Percentiles rank a stretch among this genome's conserved stretches.
Conservation (phyloP, 1,284 basidiomycete genomes). For the Ustilago trichophora region DNA sequence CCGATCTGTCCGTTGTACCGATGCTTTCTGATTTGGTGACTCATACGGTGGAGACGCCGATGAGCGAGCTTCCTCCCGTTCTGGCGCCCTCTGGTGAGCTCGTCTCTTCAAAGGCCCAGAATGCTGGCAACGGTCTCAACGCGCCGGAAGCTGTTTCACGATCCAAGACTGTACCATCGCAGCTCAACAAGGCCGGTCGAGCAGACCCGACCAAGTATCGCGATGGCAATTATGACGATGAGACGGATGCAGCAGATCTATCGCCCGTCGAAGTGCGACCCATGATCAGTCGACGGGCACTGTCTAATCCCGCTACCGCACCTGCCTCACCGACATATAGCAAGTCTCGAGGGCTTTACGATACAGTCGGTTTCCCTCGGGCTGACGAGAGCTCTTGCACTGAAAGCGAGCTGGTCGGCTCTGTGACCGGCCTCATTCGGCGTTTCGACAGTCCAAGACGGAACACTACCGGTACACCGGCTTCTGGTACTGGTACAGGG, state of each 20-base stretch:
- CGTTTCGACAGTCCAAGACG: constrained; percentile 48
- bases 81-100: constrained; percentile 4
- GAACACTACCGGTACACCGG: constrained; percentile 8
- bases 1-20: constrained; percentile 30
- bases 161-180: constrained; percentile 19
- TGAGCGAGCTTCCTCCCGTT: constrained; percentile 23
- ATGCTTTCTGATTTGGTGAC: constrained; percentile 36
- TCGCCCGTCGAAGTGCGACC: constrained; percentile 39
- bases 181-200: constrained; percentile 25
- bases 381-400: constrained; percentile 59
- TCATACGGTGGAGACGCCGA: constrained; percentile 28
- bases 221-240: constrained; percentile 39
- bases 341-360: constrained; percentile 17
- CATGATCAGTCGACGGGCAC: constrained; percentile 29
- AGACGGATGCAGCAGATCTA: constrained; percentile 42
- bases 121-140: background rate
- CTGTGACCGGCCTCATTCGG: constrained; percentile 30
- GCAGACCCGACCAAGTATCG: constrained; percentile 17
- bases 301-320: constrained; percentile 35
- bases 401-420: constrained; percentile 42
- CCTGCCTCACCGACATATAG: constrained; percentile 38
- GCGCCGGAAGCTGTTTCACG: constrained; percentile 12
- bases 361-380: constrained; percentile 18
- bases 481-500: constrained; percentile 1
- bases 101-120: background rate